Percentiles rank a stretch among this genome's conserved stretches.
Evolutionary conservation across 1,284 basidiomycete genomes (phyloP).

Genomic region (Rhodotorula sp.): DNA sequence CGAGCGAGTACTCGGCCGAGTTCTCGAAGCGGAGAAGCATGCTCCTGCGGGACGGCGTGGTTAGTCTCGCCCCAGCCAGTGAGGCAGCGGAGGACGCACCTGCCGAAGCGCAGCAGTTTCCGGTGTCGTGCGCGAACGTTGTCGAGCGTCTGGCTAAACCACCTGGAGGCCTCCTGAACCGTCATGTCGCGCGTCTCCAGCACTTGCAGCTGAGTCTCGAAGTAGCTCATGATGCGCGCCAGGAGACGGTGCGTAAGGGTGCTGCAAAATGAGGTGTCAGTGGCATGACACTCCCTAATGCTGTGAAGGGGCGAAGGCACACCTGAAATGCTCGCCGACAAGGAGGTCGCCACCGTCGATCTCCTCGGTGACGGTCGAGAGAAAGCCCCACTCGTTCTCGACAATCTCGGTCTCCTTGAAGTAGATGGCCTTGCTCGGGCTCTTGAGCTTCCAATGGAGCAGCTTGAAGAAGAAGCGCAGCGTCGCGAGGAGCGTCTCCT

Average conservation of each 20-base stretch:
- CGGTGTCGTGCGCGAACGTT: slow-evolving; percentile 89
- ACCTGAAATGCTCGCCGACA: slow-evolving; percentile 95
- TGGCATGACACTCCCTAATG: too few species aligned
- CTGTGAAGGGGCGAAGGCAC: slow-evolving; percentile 30
- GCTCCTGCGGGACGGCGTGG: slow-evolving; percentile 43
- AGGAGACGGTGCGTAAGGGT: slow-evolving; percentile 86
- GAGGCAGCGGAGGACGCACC: slow-evolving; percentile 56
- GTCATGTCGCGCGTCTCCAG: slow-evolving; percentile 62
- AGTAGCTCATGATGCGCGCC: slow-evolving; percentile 86
- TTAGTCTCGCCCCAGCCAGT: too few species aligned
- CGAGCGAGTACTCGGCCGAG: slow-evolving; percentile 88
- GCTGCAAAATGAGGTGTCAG: slow-evolving; percentile 49
- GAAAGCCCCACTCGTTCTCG: slow-evolving; percentile 93
- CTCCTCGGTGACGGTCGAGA: slow-evolving; percentile 88
- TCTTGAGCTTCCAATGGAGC: slow-evolving; percentile 93
- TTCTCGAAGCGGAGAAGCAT: slow-evolving; percentile 81
- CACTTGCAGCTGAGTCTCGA: slow-evolving; percentile 87
- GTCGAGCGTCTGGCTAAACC: slow-evolving; percentile 93
- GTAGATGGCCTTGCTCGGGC: slow-evolving; percentile 84
- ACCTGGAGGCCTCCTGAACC: slow-evolving; percentile 76
- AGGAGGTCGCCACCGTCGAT: slow-evolving; percentile 85
- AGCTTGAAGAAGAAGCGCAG: slow-evolving; percentile 90
- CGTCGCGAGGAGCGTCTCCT: slow-evolving; percentile 82
- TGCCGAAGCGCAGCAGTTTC: slow-evolving; percentile 88
- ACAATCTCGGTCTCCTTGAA: slow-evolving; percentile 98